A percentile compares a stretch with the other conserved stretches of the same genome.
Conservation (phyloP, 352 stramenopile genomes). For the Pythium brassicae region DNA sequence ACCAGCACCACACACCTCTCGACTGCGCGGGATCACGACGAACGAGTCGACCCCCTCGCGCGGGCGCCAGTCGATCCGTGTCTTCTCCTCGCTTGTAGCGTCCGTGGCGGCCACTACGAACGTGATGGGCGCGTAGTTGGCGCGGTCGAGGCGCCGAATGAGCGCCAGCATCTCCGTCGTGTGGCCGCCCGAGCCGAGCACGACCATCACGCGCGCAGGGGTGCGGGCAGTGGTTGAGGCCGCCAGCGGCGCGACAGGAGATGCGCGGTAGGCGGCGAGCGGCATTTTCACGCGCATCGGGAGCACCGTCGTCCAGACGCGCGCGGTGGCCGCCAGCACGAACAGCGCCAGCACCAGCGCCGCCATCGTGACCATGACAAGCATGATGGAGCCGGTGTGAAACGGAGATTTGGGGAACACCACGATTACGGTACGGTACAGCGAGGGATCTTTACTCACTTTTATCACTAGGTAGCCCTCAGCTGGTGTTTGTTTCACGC, state of each 20-base stretch:
- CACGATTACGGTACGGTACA: no score
- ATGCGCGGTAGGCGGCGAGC: slow-evolving; percentile 4
- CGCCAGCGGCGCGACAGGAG: not conserved
- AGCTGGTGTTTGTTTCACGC: no score
- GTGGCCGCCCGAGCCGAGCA: slow-evolving; percentile 87
- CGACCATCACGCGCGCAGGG: slow-evolving; percentile 62
- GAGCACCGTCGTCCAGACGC: slow-evolving; percentile 11
- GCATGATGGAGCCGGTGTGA: not conserved
- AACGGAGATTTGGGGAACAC: no score
- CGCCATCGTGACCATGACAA: slow-evolving; percentile 3
- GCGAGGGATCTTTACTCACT: no score
- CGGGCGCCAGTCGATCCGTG: slow-evolving; percentile 59
- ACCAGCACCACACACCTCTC: slow-evolving; percentile 56
- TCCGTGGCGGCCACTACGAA: slow-evolving; percentile 91
- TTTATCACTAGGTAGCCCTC: no score
- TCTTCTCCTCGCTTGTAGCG: slow-evolving; percentile 85
- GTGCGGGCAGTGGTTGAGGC: not conserved
- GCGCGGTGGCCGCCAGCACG: slow-evolving; percentile 3
- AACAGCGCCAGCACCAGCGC: slow-evolving; percentile 9
- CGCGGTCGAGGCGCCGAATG: slow-evolving; percentile 74
- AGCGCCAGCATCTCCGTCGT: slow-evolving; percentile 96
- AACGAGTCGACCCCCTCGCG: slow-evolving; percentile 38
- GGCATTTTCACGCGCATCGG: slow-evolving; percentile 10
- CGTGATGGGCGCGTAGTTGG: slow-evolving; percentile 79
- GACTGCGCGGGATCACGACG: slow-evolving; percentile 83